Evolutionary conservation across 306 rosid genomes (phyloP).

Genomic region (Mimosa bimucronata): DNA sequence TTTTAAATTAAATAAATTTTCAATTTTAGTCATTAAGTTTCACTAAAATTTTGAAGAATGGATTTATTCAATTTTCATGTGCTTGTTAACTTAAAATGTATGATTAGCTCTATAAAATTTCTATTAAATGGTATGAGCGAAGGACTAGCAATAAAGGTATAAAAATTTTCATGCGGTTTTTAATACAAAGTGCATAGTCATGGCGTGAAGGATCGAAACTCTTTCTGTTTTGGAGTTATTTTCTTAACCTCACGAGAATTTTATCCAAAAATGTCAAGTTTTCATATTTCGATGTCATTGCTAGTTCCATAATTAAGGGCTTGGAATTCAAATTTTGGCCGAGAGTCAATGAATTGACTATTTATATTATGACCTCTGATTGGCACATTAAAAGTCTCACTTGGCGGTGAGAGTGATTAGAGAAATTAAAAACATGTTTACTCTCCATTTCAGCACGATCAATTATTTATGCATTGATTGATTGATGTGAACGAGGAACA

Average conservation of each 20-base stretch:
- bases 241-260: no score
- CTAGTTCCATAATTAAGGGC: not conserved
- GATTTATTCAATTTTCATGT: no score
- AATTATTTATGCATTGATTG: not conserved
- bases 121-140: no score
- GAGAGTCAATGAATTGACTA: not conserved
- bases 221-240: not conserved
- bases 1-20: no score
- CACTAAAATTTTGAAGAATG: no score
- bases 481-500: not conserved
- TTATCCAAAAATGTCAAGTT: not conserved
- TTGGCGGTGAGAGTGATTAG: constrained; percentile 22
- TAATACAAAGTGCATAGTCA: not conserved
- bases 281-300: not conserved
- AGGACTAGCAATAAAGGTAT: no score
- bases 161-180: not conserved
- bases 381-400: constrained; percentile 16
- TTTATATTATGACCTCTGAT: not conserved
- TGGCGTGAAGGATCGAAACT: not conserved
- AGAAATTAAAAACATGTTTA: not conserved
- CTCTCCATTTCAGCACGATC: not conserved
- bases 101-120: no score
- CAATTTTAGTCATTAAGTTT: no score
- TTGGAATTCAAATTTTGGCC: not conserved
- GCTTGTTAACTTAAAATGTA: no score